These are phyloP conservation scores for Torrubiella hemipterigena DNA, from an alignment of 2,329 filamentous ascomycete species.

Conservation along the genomic window DNA sequence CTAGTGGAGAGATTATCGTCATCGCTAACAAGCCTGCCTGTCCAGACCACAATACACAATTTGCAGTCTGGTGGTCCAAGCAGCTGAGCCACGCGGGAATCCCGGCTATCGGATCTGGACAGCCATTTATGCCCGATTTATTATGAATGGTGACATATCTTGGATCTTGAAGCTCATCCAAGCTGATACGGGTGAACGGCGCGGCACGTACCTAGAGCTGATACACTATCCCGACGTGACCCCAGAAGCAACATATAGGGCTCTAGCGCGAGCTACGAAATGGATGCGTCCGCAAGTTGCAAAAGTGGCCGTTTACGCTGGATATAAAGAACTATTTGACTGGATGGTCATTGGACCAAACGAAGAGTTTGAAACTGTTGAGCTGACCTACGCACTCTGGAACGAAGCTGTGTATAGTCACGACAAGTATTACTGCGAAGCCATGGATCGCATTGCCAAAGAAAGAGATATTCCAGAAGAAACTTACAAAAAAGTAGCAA, in stretches of 20 bases:
- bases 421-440: background rate
- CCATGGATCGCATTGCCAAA: too few relatives aligned
- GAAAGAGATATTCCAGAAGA: too few relatives aligned
- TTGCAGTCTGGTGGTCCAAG: slow-evolving; percentile 20
- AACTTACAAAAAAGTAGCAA: too few relatives aligned
- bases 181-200: too few relatives aligned
- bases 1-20: too few relatives aligned
- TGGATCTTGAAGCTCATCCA: too few relatives aligned
- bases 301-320: slow-evolving; percentile 4
- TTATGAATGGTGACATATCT: slow-evolving; percentile 16
- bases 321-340: background rate
- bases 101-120: slow-evolving; percentile 1
- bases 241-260: too few relatives aligned
- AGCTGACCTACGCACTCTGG: background rate
- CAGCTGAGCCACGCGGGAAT: slow-evolving; percentile 1
- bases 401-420: background rate
- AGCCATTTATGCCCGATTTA: slow-evolving; percentile 14
- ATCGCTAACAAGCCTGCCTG: too few relatives aligned
- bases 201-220: too few relatives aligned
- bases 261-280: too few relatives aligned
- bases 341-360: slow-evolving; percentile 4
- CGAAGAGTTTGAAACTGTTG: background rate
- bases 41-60: slow-evolving; percentile 23
- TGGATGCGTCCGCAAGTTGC: too few relatives aligned
- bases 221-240: too few relatives aligned